phyloP scores from a whole-genome alignment of 1,139 yeast genomes.

The Hemisphaericaspora subhashii region DNA sequence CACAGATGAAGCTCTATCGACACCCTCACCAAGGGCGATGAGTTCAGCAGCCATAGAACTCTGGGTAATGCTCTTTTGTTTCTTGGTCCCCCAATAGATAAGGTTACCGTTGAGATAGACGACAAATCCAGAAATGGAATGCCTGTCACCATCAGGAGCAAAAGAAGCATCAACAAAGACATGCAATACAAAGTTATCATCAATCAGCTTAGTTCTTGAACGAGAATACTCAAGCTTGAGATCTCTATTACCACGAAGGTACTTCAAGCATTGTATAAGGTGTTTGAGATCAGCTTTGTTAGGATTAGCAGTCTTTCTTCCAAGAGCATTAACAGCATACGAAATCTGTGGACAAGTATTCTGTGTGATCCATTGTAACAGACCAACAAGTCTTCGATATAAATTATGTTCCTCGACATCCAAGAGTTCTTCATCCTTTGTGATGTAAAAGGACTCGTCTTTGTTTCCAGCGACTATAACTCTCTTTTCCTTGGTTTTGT shows the following conservation, averaged over 20 bases:
- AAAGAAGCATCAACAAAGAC: constrained; percentile 6
- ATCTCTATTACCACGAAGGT: too few relatives aligned
- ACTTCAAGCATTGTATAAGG: too few relatives aligned
- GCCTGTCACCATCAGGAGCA: constrained; percentile 1
- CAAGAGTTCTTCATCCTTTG: too few relatives aligned
- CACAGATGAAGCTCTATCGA: not conserved
- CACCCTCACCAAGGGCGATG: constrained; percentile 1
- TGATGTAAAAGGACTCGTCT: too few relatives aligned
- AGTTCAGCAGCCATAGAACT: constrained; percentile 3
- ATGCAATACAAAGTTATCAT: not conserved
- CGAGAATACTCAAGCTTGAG: too few relatives aligned
- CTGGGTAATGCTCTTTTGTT: not conserved
- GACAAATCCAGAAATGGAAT: constrained; percentile 1
- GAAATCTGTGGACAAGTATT: too few relatives aligned
- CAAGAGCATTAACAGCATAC: too few relatives aligned
- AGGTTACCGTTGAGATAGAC: constrained; percentile 6
- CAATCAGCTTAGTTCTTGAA: not conserved
- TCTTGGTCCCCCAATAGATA: constrained; percentile 4
- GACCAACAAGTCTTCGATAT: too few relatives aligned
- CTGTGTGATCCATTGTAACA: too few relatives aligned
- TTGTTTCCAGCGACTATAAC: not conserved
- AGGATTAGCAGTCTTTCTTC: too few relatives aligned
- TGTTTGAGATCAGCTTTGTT: too few relatives aligned
- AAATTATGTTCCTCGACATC: too few relatives aligned
- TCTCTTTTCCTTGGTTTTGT: not conserved